Conservation (phyloP, 1,284 basidiomycete genomes). For the Irpex sp. region DNA sequence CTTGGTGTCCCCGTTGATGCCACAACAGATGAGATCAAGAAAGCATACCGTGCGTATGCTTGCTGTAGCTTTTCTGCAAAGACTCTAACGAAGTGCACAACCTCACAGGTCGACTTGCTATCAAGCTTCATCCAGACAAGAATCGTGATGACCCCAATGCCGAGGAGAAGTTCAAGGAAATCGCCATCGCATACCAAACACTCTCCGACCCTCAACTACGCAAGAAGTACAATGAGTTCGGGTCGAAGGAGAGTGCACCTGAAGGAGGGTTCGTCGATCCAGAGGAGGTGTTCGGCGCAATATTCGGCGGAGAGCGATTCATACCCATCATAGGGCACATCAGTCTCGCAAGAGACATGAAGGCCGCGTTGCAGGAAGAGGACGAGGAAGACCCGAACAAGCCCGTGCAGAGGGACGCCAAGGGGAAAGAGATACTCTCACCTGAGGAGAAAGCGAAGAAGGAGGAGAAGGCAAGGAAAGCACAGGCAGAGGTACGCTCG, state of each 20-base stretch:
- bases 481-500: constrained; percentile 57
- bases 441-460: constrained; percentile 83
- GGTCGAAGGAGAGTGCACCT: constrained; percentile 74
- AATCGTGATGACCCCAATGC: constrained; percentile 92
- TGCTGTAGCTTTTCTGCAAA: not conserved
- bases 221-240: constrained; percentile 93
- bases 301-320: constrained; percentile 89
- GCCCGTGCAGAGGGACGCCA: constrained; percentile 52
- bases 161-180: constrained; percentile 87
- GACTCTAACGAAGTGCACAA: not conserved
- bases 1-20: constrained; percentile 76
- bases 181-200: constrained; percentile 86
- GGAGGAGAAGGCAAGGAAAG: constrained; percentile 73
- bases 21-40: constrained; percentile 88
- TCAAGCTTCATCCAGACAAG: constrained; percentile 91
- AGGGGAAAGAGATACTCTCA: constrained; percentile 67
- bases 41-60: constrained; percentile 76
- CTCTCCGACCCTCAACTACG: constrained; percentile 85
- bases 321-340: constrained; percentile 81
- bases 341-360: constrained; percentile 93
- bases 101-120: constrained; percentile 77
- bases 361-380: constrained; percentile 93
- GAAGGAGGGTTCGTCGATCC: constrained; percentile 76
- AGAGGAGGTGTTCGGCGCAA: constrained; percentile 89
- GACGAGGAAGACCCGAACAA: constrained; percentile 48